Evolutionary conservation across 345 rosid species (phyloP).

Genomic region (Populus deltoides): DNA sequence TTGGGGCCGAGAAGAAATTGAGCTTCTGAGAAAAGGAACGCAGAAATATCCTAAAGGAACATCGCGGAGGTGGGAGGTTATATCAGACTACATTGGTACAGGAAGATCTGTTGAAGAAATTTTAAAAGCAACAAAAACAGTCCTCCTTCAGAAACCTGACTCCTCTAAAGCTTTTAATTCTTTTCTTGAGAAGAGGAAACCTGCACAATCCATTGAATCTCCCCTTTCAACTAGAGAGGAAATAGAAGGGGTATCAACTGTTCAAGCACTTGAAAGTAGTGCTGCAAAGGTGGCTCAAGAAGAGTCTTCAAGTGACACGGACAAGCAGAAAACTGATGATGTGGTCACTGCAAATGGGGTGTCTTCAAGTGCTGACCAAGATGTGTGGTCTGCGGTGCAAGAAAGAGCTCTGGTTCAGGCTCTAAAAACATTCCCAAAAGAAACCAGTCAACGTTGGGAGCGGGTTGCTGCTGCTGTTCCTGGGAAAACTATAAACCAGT

Average conservation of each 20-base stretch:
- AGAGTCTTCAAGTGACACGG: constrained; percentile 38
- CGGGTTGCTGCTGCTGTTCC: constrained; percentile 96
- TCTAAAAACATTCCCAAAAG: constrained; percentile 93
- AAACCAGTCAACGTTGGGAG: constrained; percentile 91
- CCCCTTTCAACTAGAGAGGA: constrained; percentile 91
- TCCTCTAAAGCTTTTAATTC: constrained; percentile 85
- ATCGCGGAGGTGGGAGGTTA: constrained; percentile 94
- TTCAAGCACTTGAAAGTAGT: constrained; percentile 29
- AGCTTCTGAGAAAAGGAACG: constrained; percentile 85
- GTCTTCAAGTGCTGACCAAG: constrained; percentile 63
- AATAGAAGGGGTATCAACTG: constrained; percentile 33
- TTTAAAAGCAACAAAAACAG: constrained; percentile 88
- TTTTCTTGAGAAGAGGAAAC: constrained; percentile 94
- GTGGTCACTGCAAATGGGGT: constrained; percentile 31
- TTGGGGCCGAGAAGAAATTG: constrained; percentile 91
- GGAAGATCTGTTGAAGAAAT: constrained; percentile 95
- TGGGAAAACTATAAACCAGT: constrained; percentile 82
- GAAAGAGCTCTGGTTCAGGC: constrained; percentile 95
- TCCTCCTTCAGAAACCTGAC: constrained; percentile 96
- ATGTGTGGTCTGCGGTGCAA: constrained; percentile 89
- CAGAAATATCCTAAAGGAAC: constrained; percentile 91
- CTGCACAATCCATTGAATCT: constrained; percentile 61
- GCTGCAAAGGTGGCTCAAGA: constrained; percentile 23
- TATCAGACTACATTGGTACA: constrained; percentile 89
- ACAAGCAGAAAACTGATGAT: constrained; percentile 38